phyloP scores from a whole-genome alignment of 2,329 filamentous ascomycete genomes.

The Pyrenochaeta sp. region DNA sequence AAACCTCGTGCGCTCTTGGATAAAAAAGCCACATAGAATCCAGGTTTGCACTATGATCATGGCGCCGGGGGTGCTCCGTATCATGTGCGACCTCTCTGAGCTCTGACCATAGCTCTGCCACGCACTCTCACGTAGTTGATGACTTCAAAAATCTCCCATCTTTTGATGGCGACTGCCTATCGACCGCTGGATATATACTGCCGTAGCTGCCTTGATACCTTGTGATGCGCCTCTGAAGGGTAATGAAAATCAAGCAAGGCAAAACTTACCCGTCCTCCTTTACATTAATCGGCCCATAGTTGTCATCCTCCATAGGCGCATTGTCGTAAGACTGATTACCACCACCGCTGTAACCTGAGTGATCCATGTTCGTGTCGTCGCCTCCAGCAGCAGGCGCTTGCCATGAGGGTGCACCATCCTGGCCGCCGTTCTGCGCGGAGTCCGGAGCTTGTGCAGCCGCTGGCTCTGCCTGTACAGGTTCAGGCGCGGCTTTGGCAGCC shows the following conservation, averaged over 20 bases:
- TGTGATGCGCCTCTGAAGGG: conserved; percentile 31
- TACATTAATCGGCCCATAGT: conserved; percentile 69
- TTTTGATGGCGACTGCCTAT: background rate
- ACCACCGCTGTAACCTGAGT: conserved; percentile 39
- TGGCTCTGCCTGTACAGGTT: conserved; percentile 29
- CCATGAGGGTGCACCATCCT: conserved; percentile 27
- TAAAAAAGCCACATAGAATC: conserved; percentile 3
- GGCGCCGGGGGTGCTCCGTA: conserved; percentile 7
- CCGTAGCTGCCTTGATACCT: conserved; percentile 20
- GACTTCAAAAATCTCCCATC: background rate
- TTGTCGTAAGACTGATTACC: conserved; percentile 43
- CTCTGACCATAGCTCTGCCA: conserved; percentile 1
- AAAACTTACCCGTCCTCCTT: conserved; percentile 90
- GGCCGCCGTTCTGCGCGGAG: conserved; percentile 18
- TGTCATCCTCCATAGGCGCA: conserved; percentile 48
- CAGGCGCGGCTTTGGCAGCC: conserved; percentile 27
- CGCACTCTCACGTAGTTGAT: conserved; percentile 2
- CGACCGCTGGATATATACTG: background rate
- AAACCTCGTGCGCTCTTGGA: conserved; percentile 10
- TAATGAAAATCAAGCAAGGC: conserved; percentile 15
- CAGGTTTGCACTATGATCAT: conserved; percentile 6
- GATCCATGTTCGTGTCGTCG: conserved; percentile 43
- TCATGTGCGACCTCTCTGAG: conserved; percentile 2
- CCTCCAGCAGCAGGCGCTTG: conserved; percentile 27
- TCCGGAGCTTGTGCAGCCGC: conserved; percentile 26